Base-by-base conservation (phyloP, 2,329 filamentous ascomycete species). In the Didymella sp. region DNA sequence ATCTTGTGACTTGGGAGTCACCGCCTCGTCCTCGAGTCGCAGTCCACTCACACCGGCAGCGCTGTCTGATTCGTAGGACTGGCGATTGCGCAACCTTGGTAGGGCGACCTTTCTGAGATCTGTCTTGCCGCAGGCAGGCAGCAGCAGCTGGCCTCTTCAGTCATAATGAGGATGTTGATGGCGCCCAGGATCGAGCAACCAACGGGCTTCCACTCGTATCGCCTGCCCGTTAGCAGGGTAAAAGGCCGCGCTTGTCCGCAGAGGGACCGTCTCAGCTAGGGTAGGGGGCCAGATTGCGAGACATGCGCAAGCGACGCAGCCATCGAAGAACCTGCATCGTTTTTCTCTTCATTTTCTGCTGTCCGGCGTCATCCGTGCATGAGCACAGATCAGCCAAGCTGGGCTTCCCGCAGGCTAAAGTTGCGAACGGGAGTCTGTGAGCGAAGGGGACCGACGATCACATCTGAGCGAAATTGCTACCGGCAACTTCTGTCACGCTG, bases 371-470 rank as follows among this genome's bases (percentile, higher is more conserved):
- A 73, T 73, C 71, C 70, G 69, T 73, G 69, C 73, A 65, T 55
- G 31, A 51, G 62, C 58, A 66, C 62, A 61, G 61, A 49, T 56
- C 57, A 60, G 62, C 66, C 66, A 70, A 69, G 69, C 58, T 64
- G 58, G 57, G 67, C 66, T 67, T 72, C 70, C 73, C 69, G 68
- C 54, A 69, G 73, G 61, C 67, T 70, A 71, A 71, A 72, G 55
- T 62, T 64, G 67, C 59, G 60, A 65, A 62, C 70, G 71, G 71
- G 68, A 73, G 66, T 71, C 71, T 72, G 71, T 73, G 71, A 62
- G 63, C 59, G 48, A 60, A 64, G 61, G 51, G 58, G 49, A 51
- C 60, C 54, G 71, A 58, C 66, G 68, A 73, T 73, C 70, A 66
- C 61, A 59, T 67, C 63, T 61, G 60, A 64, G 66, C 60, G 60